Evolutionary conservation across 179 eudicot species (phyloP).

Genomic region (Silene vulgaris): DNA sequence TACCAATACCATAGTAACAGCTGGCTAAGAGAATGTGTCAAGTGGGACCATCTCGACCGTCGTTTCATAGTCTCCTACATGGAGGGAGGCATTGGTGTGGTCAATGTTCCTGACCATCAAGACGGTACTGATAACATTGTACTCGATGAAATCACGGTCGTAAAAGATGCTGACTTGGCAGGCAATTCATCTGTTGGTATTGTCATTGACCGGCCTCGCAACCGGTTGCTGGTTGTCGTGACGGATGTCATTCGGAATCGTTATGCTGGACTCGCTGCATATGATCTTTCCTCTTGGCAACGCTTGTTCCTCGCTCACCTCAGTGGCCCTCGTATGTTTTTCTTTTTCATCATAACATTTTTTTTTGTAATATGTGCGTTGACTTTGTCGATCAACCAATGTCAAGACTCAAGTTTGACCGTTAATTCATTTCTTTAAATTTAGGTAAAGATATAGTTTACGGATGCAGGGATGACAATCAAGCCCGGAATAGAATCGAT

Average conservation of each 20-base stretch:
- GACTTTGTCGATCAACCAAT: no score
- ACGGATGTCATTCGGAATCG: slow-evolving; percentile 58
- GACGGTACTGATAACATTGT: neutral
- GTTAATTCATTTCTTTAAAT: no score
- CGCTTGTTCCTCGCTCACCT: slow-evolving; percentile 66
- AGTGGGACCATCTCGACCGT: slow-evolving; percentile 63
- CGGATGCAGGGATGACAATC: no score
- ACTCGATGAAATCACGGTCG: slow-evolving; percentile 44
- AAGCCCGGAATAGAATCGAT: no score
- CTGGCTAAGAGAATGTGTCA: slow-evolving; percentile 64
- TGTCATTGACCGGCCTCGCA: slow-evolving; percentile 51
- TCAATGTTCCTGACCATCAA: slow-evolving; percentile 31
- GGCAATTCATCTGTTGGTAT: slow-evolving; percentile 66
- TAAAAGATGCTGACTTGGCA: slow-evolving; percentile 44
- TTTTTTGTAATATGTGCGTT: no score
- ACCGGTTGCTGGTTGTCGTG: slow-evolving; percentile 52
- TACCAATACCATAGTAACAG: slow-evolving; percentile 65
- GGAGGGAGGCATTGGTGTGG: slow-evolving; percentile 69
- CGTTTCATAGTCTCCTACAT: slow-evolving; percentile 68
- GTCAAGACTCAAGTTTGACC: no score
- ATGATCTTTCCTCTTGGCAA: slow-evolving; percentile 62
- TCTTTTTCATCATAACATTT: neutral
- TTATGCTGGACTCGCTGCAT: slow-evolving; percentile 72
- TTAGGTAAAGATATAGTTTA: no score
- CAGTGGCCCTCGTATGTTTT: slow-evolving; percentile 31